Conservation (phyloP, 169 alveolate species). For the Eimeria maxima region DNA sequence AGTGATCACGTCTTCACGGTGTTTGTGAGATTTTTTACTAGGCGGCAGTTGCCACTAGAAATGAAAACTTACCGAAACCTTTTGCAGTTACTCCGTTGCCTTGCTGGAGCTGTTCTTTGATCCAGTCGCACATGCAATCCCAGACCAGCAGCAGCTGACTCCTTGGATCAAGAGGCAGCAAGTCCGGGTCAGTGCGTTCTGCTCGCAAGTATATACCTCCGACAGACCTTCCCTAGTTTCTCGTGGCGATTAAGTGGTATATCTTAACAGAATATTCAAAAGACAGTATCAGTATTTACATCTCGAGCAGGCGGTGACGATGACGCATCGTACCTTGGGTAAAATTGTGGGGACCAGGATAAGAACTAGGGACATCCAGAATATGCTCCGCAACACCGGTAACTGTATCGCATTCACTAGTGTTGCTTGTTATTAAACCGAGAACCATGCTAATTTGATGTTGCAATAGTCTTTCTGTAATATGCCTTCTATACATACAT, state of each 20-base stretch:
- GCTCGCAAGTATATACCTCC: conserved; percentile 3
- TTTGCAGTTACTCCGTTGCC: conserved; percentile 89
- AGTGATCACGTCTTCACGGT: neutral
- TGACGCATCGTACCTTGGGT: conserved; percentile 80
- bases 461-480: neutral
- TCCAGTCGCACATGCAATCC: conserved; percentile 89
- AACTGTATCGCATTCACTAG: conserved; percentile 46
- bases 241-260: neutral
- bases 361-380: conserved; percentile 85
- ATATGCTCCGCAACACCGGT: conserved; percentile 82
- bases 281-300: neutral
- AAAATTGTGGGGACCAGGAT: conserved; percentile 90
- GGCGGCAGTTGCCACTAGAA: neutral
- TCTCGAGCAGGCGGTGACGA: neutral
- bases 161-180: conserved; percentile 86
- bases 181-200: conserved; percentile 65
- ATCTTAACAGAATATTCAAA: neutral
- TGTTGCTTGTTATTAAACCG: neutral
- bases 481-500: too few relatives aligned
- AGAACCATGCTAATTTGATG: neutral
- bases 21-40: neutral
- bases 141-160: conserved; percentile 89
- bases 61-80: conserved; percentile 89
- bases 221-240: neutral
- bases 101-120: conserved; percentile 87